phyloP scores from a whole-genome alignment of 2,329 filamentous ascomycete species.

The Ophiocordyceps camponoti-leonardi region DNA sequence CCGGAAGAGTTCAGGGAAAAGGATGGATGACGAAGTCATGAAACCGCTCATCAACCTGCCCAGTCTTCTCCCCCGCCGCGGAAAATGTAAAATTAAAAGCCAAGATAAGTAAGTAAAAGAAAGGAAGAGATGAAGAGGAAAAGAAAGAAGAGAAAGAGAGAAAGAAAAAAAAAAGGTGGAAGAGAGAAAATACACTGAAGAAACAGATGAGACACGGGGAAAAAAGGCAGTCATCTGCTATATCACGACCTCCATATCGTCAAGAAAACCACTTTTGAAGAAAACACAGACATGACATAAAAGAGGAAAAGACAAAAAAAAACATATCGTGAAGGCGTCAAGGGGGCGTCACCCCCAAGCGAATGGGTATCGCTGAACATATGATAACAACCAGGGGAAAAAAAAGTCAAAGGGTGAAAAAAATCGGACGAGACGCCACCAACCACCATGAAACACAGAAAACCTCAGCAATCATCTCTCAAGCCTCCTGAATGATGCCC shows the following conservation, averaged over 20 bases:
- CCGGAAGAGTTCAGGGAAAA: no score
- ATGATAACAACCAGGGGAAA: not conserved
- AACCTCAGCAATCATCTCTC: constrained; percentile 3
- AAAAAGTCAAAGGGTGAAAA: not conserved
- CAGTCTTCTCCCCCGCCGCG: no score
- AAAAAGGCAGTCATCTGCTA: not conserved
- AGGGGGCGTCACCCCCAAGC: not conserved
- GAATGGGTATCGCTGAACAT: not conserved
- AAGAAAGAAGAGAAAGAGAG: not conserved
- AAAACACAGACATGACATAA: not conserved
- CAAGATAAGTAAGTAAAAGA: not conserved
- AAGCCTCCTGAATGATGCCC: constrained; percentile 44
- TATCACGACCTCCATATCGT: no score
- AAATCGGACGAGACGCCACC: not conserved
- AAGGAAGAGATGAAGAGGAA: not conserved
- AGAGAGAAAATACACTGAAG: not conserved
- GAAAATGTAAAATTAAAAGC: not conserved
- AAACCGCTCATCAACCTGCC: no score
- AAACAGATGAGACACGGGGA: not conserved
- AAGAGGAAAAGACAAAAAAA: not conserved
- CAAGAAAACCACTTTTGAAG: not conserved
- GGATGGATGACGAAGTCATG: no score
- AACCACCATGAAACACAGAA: not conserved
- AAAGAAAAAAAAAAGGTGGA: not conserved
- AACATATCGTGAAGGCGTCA: not conserved